Conservation (phyloP, 2,329 filamentous ascomycete genomes). For the Alternaria hordeiaustralica region DNA sequence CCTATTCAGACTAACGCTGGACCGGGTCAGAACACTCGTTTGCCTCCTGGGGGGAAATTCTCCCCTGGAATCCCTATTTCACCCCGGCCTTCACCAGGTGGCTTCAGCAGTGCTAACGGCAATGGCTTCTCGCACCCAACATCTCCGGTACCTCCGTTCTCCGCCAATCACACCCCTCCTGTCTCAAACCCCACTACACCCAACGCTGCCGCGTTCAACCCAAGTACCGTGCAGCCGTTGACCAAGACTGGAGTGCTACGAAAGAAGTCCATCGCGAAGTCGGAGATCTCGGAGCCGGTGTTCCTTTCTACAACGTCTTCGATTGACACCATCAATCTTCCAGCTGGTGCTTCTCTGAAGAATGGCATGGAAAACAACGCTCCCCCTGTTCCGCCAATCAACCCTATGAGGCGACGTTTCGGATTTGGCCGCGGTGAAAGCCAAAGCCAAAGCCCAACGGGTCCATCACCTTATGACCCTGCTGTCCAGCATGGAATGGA, state of each 20-base stretch:
- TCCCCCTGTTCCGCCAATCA: conserved; percentile 64
- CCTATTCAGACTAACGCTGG: conserved; percentile 43
- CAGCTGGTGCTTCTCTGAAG: conserved; percentile 60
- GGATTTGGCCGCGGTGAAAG: conserved; percentile 49
- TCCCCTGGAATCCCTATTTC: conserved; percentile 44
- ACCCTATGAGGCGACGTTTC: conserved; percentile 63
- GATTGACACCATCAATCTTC: conserved; percentile 64
- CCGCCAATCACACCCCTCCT: conserved; percentile 62
- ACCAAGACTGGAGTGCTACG: conserved; percentile 46
- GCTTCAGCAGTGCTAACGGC: conserved; percentile 42
- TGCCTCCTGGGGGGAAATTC: conserved; percentile 33
- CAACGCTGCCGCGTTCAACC: conserved; percentile 43
- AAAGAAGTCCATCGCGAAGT: conserved; percentile 66
- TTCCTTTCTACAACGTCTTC: conserved; percentile 63
- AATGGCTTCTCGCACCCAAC: conserved; percentile 48
- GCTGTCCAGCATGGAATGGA: conserved; percentile 45
- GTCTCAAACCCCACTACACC: conserved; percentile 56
- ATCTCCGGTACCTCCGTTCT: conserved; percentile 57
- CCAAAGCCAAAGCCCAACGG: conserved; percentile 41
- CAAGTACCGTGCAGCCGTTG: conserved; percentile 36
- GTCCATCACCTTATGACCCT: conserved; percentile 39
- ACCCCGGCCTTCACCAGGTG: conserved; percentile 46
- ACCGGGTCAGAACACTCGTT: conserved; percentile 28
- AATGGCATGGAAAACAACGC: conserved; percentile 53
- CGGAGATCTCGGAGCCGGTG: conserved; percentile 67